phyloP scores from a whole-genome alignment of 306 rosid genomes.

The Ziziphus jujuba region DNA sequence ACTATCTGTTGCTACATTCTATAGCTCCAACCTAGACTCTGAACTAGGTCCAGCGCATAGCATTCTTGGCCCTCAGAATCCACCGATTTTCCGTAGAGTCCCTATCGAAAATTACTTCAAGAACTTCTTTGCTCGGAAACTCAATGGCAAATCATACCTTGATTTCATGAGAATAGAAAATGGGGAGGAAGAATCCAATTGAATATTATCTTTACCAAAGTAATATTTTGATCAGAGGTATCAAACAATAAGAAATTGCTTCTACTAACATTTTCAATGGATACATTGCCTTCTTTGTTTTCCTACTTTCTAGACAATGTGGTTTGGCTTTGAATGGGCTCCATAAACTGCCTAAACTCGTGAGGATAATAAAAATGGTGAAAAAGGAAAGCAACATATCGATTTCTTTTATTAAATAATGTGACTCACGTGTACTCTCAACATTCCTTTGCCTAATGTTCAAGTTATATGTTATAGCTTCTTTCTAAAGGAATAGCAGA shows the following conservation, averaged over 20 bases:
- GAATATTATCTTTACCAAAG: neutral
- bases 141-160: slow-evolving; percentile 27
- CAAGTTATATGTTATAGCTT: slow-evolving; percentile 1
- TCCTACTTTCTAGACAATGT: no score
- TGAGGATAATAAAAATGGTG: neutral
- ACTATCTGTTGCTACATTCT: slow-evolving; percentile 26
- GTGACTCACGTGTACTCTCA: slow-evolving; percentile 19
- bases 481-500: neutral
- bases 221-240: no score
- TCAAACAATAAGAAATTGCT: no score
- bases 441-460: neutral
- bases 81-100: slow-evolving; percentile 13
- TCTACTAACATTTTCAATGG: no score
- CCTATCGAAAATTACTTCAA: slow-evolving; percentile 16
- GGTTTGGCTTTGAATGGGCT: no score
- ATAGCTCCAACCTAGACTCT: slow-evolving; percentile 21
- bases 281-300: no score
- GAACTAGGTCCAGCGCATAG: slow-evolving; percentile 26
- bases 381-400: neutral
- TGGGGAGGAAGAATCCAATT: neutral
- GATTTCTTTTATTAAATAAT: slow-evolving; percentile 1
- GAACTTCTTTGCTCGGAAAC: slow-evolving; percentile 24
- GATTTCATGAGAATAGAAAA: slow-evolving; percentile 27
- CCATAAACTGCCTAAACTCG: neutral
- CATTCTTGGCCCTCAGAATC: slow-evolving; percentile 21